phyloP scores from a whole-genome alignment of 2,329 filamentous ascomycete species.

The Pseudomassariella vexata region DNA sequence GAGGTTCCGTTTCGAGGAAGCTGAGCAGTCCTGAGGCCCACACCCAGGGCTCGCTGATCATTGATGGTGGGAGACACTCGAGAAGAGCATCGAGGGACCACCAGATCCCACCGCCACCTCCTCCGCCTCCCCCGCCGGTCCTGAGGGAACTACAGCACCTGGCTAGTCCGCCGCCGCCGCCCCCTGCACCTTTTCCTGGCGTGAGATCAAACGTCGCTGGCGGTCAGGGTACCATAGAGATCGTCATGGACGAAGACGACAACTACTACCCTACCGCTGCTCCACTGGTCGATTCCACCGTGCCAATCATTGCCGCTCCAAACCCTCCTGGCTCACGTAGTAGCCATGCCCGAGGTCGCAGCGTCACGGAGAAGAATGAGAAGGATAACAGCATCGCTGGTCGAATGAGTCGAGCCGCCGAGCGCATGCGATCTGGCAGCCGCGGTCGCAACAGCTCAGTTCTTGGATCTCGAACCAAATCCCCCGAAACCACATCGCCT shows the following conservation, averaged over 20 bases:
- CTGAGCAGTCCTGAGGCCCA: conserved; percentile 28
- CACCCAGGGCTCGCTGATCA: conserved; percentile 25
- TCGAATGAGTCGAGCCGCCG: conserved; percentile 51
- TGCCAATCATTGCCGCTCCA: conserved; percentile 39
- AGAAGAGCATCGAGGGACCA: conserved; percentile 46
- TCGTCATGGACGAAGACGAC: conserved; percentile 53
- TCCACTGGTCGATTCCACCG: conserved; percentile 33
- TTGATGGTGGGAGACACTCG: conserved; percentile 25
- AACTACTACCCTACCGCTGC: conserved; percentile 21
- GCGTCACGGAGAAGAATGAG: conserved; percentile 44
- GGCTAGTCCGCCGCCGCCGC: conserved; percentile 54
- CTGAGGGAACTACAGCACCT: conserved; percentile 60
- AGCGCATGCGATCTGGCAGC: conserved; percentile 55
- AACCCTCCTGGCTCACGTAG: conserved; percentile 30
- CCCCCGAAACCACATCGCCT: conserved; percentile 29
- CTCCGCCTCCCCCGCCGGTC: conserved; percentile 48
- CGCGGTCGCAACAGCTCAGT: conserved; percentile 43
- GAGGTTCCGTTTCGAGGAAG: conserved; percentile 27
- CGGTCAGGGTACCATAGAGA: conserved; percentile 55
- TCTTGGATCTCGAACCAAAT: conserved; percentile 28
- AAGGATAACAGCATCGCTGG: conserved; percentile 43
- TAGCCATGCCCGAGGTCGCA: conserved; percentile 52
- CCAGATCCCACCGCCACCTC: conserved; percentile 42
- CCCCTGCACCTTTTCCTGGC: conserved; percentile 50
- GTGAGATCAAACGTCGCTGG: conserved; percentile 33